Base-by-base conservation (phyloP, 495 filamentous ascomycete genomes). In the Neurospora sp. region DNA sequence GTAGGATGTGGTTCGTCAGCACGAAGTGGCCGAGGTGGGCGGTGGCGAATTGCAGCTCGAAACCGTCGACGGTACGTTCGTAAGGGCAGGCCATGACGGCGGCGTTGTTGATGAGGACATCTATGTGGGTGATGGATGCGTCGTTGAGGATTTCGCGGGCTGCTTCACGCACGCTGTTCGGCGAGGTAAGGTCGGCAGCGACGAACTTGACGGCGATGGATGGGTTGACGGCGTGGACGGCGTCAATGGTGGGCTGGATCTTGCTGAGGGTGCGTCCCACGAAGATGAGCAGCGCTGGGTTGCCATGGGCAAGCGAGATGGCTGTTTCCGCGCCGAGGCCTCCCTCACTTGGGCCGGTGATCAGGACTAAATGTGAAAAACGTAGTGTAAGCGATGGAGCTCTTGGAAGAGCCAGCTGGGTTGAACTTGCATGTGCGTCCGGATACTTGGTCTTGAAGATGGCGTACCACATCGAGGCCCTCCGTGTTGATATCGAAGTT, bases 41-140 rank as follows among this genome's bases (percentile, higher is more conserved):
- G 48, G 84, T 82, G 9, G 82, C 88, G 17, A 92, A 82, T 73
- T 91, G 89, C 45, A 83, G 79, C 76, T 91, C 90, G 72, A 85
- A 77, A 17, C 53, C 53, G 70, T 88, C 84, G 9, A 76, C 75
- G 7, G 83, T 88, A 1, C 81, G 80, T 37, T 77, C 69, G 40
- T 83, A 77, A 22, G 84, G 83, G 7, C 79, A 75, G 6, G 79
- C 83, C 90, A 92, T 92, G 70, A 92, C 84, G 6, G 87, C 90
- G 14, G 90, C 90, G 77, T 90, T 92, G 81, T 92, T 90, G 78
- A 92, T 87, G 4, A 92, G 75, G 37, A 91, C 86, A 78, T 92
- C 88, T 45, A 93, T 83, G 42, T 87, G 80, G 59, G 84, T 74
- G 41, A 88, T 87, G 53, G 84, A 78, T 68, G 78, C 39, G 71